These are phyloP conservation scores for Babesia ovata DNA, from an alignment of 169 alveolate species.

Conservation along the genomic window DNA sequence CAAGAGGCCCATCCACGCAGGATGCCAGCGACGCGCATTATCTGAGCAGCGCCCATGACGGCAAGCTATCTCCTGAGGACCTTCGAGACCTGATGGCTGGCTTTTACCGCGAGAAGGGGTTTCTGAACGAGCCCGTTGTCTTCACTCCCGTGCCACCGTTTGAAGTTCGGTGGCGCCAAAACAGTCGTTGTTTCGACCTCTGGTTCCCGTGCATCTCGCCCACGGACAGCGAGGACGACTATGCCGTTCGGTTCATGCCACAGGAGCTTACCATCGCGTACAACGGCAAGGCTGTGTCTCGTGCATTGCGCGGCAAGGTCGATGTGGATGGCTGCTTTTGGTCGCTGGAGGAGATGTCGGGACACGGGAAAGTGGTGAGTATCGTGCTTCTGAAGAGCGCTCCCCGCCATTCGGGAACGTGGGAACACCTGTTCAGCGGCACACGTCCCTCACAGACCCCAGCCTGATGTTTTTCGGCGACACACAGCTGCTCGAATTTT, in stretches of 20 bases:
- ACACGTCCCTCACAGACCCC: conserved; percentile 11
- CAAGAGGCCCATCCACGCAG: neutral
- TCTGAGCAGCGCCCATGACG: conserved; percentile 2
- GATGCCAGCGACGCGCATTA: conserved; percentile 19
- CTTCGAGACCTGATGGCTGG: conserved; percentile 22
- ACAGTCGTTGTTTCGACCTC: conserved; percentile 29
- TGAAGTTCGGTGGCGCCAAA: conserved; percentile 52
- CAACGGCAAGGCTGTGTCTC: conserved; percentile 34
- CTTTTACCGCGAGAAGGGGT: conserved; percentile 48
- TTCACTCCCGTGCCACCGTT: conserved; percentile 4
- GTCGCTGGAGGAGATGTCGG: conserved; percentile 51
- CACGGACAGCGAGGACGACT: conserved; percentile 31
- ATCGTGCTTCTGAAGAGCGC: conserved; percentile 45
- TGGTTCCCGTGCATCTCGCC: conserved; percentile 44
- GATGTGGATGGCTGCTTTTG: conserved; percentile 66
- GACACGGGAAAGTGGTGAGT: conserved; percentile 28
- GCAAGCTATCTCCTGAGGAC: conserved; percentile 23
- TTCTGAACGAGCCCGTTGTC: conserved; percentile 50
- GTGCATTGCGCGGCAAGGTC: conserved; percentile 45
- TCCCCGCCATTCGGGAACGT: conserved; percentile 37
- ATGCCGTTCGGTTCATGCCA: conserved; percentile 47
- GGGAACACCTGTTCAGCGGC: conserved; percentile 44
- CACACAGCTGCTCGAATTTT: too few species aligned
- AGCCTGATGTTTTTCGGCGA: conserved; percentile 2
- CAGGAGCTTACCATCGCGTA: conserved; percentile 41